Base-by-base conservation (phyloP, 495 filamentous ascomycete species). In the Lepidopterella palustris region DNA sequence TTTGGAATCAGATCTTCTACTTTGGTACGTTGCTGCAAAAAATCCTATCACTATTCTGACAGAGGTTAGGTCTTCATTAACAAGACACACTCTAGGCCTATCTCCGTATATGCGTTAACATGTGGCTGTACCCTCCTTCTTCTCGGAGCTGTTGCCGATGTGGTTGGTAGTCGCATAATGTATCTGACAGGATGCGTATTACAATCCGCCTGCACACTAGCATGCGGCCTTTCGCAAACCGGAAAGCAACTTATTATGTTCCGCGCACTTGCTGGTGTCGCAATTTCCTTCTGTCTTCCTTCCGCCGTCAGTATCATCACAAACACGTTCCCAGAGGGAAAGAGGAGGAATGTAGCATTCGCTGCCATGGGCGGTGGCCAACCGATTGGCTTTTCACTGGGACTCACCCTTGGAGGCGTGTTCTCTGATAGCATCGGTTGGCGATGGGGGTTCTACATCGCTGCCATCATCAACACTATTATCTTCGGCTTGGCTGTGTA, bases 221-320 rank as follows among this genome's bases (percentile, higher is more conserved):
- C 73, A 0, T 74, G 72, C 45, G 76, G 77, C 0, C 66, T 83
- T 0, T 65, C 75, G 0, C 68, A 65, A 4, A 79, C 64, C 6
- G 72, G 75, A 0, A 56, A 63, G 15, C 72, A 84, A 58, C 65
- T 85, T n/a, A 79, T 84, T 52, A 31, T 76, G 11, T 82, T 82
- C 59, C 79, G 82, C 21, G 74, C 71, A 1, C 58, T 81, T 15
- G 72, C 76, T 26, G 81, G 82, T 20, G 55, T 83, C 20, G 76
- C 80, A 0, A 67, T 76, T 21, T 73, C 78, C 1, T 67, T 84
- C 57, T 80, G 76, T 58, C 68, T 85, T 4, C 78, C 81, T 2
- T 71, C 76, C 9, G 74, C 78, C 2, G 76, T 83, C 11, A 68
- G 67, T 52, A 71, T 83, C 26, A 77, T 82, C 28, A 76, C 75